A percentile compares a stretch with the other conserved stretches of the same genome.
phyloP scores from a whole-genome alignment of 441 rosid genomes.

The Gossypium laxum region DNA sequence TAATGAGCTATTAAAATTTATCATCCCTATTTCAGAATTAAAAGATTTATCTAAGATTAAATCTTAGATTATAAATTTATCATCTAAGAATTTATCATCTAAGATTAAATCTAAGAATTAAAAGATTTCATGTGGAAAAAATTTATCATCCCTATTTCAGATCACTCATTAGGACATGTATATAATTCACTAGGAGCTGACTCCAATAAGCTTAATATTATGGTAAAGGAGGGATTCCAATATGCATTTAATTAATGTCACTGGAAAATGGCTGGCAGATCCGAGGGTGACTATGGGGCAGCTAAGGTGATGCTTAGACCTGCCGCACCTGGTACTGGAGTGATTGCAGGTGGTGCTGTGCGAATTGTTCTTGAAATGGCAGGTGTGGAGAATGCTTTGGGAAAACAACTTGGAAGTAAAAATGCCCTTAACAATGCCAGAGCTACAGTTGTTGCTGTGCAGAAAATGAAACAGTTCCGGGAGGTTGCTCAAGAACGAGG shows the following conservation, averaged over 20 bases:
- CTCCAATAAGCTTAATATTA: background rate
- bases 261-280: conserved; percentile 32
- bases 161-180: background rate
- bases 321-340: conserved; percentile 89
- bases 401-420: conserved; percentile 71
- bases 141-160: background rate
- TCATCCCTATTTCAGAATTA: too few species aligned
- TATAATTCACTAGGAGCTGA: background rate
- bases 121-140: background rate
- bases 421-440: conserved; percentile 86
- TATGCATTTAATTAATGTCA: background rate
- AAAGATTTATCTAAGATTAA: too few species aligned
- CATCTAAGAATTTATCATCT: too few species aligned
- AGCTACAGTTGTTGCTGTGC: conserved; percentile 75
- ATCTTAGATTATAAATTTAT: too few species aligned
- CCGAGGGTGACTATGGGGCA: conserved; percentile 81
- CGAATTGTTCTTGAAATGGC: conserved; percentile 90
- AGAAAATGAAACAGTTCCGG: conserved; percentile 64
- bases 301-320: conserved; percentile 97
- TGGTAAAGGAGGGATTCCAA: background rate
- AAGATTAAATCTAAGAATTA: too few species aligned
- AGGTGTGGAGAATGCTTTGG: conserved; percentile 77
- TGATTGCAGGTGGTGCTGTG: conserved; percentile 90
- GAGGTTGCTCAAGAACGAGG: conserved; percentile 86
- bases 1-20: too few species aligned